Evolutionary conservation across 2,329 filamentous ascomycete genomes (phyloP).

Genomic region (Tolypocladium sp.): DNA sequence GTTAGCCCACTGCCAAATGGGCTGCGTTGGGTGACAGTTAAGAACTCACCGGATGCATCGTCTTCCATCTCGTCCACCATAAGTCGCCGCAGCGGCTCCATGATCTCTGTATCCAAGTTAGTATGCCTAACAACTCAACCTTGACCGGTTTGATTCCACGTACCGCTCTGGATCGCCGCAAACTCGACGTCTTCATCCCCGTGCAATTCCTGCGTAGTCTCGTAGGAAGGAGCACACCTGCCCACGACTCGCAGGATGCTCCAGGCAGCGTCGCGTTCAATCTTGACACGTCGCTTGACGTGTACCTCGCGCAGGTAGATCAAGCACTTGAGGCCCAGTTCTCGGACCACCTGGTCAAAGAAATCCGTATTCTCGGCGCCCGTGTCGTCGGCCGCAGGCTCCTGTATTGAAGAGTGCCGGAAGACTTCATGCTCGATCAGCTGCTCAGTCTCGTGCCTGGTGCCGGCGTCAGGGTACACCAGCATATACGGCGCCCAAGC

Average conservation of each 20-base stretch:
- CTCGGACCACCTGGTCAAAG: conserved; percentile 18
- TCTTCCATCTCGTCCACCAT: conserved; percentile 49
- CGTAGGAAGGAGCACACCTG: conserved; percentile 32
- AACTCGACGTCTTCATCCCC: conserved; percentile 21
- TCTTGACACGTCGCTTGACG: conserved; percentile 28
- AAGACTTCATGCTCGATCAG: conserved; percentile 38
- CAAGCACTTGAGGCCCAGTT: conserved; percentile 37
- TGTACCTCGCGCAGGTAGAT: conserved; percentile 36
- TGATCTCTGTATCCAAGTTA: conserved; percentile 21
- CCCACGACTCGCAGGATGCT: conserved; percentile 32
- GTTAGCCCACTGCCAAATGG: background rate
- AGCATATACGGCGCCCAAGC: conserved; percentile 44
- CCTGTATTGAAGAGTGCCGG: conserved; percentile 13
- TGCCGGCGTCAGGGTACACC: conserved; percentile 32
- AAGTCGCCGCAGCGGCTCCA: conserved; percentile 42
- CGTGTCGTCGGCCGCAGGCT: conserved; percentile 17
- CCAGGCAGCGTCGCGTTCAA: conserved; percentile 31
- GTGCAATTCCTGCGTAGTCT: conserved; percentile 17
- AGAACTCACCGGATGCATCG: conserved; percentile 47
- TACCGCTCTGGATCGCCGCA: conserved; percentile 15
- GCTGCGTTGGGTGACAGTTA: background rate
- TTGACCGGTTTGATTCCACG: conserved; percentile 2
- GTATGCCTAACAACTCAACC: background rate
- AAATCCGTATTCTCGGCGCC: background rate
- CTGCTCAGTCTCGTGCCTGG: conserved; percentile 30